Conservation (phyloP, 2,329 filamentous ascomycete genomes). For the Colletotrichum costaricense region DNA sequence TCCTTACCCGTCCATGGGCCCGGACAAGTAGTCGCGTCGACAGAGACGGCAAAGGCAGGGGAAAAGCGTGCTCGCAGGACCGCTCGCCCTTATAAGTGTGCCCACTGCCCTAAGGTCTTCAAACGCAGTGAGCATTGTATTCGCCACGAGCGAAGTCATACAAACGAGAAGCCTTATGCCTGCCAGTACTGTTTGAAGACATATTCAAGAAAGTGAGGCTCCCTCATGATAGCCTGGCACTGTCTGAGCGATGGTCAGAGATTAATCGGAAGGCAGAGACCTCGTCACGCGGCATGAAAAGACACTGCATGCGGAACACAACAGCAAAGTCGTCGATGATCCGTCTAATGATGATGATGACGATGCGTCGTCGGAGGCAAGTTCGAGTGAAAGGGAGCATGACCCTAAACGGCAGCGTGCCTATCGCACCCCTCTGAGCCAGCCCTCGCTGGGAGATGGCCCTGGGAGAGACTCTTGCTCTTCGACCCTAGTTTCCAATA, state of each 20-base stretch:
- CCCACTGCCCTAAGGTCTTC: slow-evolving; percentile 1
- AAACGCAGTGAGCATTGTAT: slow-evolving; percentile 13
- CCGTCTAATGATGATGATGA: not conserved
- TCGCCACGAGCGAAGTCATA: not conserved
- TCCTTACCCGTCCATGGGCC: not conserved
- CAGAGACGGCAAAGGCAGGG: not conserved
- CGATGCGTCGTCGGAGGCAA: not conserved
- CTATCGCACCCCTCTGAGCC: not conserved
- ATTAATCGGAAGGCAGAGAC: not conserved
- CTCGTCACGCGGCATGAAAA: not conserved
- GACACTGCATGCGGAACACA: not conserved
- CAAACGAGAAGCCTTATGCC: slow-evolving; percentile 7
- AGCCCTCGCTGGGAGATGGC: not conserved
- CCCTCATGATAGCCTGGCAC: not conserved
- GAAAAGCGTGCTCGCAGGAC: not conserved
- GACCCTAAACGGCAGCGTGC: not conserved
- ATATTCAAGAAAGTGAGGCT: slow-evolving; percentile 6
- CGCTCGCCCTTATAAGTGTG: not conserved
- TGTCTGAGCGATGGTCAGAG: not conserved
- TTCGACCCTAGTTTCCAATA: not conserved
- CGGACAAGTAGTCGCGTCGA: not conserved
- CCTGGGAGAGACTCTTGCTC: not conserved
- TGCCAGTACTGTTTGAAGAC: slow-evolving; percentile 1
- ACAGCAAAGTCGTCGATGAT: not conserved
- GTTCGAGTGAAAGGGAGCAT: not conserved